Conservation (phyloP, 1,139 yeast genomes). For the Kurtzmaniella natalensis region DNA sequence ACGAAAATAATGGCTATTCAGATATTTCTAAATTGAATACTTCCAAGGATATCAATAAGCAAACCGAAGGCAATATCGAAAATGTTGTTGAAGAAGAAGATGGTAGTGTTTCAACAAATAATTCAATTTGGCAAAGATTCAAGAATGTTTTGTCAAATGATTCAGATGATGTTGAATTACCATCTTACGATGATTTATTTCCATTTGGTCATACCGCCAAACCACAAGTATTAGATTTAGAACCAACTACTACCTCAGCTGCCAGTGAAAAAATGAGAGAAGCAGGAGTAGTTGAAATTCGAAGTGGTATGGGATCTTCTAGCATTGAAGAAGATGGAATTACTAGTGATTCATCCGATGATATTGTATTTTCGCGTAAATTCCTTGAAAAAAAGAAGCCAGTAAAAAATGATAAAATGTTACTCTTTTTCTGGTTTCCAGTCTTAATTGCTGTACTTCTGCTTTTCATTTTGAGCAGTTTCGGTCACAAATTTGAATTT, state of each 20-base stretch:
- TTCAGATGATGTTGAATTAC: constrained; percentile 47
- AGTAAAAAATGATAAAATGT: constrained; percentile 78
- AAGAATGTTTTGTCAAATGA: constrained; percentile 50
- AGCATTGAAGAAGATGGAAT: constrained; percentile 24
- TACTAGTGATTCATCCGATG: constrained; percentile 48
- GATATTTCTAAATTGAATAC: constrained; percentile 8
- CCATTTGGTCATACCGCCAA: constrained; percentile 48
- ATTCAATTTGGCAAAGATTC: constrained; percentile 59
- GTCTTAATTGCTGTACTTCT: constrained; percentile 51
- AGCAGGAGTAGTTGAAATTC: constrained; percentile 9
- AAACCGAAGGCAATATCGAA: too few species aligned
- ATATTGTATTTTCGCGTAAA: constrained; percentile 45
- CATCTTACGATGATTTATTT: constrained; percentile 79
- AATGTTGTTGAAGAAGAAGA: not conserved
- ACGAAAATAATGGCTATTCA: too few species aligned
- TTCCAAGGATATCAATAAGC: not conserved
- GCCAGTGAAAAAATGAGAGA: constrained; percentile 7
- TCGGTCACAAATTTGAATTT: constrained; percentile 44
- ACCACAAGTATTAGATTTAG: constrained; percentile 10
- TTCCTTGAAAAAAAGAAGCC: constrained; percentile 59
- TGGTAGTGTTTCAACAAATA: constrained; percentile 8
- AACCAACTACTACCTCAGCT: constrained; percentile 9
- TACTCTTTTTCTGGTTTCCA: constrained; percentile 86
- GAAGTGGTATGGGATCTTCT: constrained; percentile 8
- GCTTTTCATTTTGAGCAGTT: constrained; percentile 46